Evolutionary conservation across 225 moss, liverwort and hornwort species (phyloP).

Genomic region (Anthoceros angustus): DNA sequence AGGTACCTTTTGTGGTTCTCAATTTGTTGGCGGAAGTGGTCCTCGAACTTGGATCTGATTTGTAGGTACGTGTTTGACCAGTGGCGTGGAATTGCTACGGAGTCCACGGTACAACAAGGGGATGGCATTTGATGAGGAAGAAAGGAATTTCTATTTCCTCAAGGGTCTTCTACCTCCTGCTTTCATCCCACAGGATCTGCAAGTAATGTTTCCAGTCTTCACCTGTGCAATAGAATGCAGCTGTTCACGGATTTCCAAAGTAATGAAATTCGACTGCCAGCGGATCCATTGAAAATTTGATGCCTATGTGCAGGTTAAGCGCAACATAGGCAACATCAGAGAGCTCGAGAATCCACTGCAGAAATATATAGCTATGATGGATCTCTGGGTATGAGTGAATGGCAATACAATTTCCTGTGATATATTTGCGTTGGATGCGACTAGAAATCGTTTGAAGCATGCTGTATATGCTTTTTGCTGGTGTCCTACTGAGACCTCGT

Average conservation of each 20-base stretch:
- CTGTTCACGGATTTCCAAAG: neutral
- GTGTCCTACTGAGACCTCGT: too few relatives aligned
- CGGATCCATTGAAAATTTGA: slow-evolving; percentile 3
- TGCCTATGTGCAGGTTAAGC: slow-evolving; percentile 32
- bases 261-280: neutral
- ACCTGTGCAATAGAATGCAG: neutral
- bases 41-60: neutral
- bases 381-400: slow-evolving; percentile 43
- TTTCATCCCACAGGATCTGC: slow-evolving; percentile 56
- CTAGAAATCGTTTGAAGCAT: too few relatives aligned
- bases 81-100: slow-evolving; percentile 65
- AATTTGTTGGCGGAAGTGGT: neutral
- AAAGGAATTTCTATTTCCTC: slow-evolving; percentile 65
- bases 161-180: slow-evolving; percentile 75
- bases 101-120: slow-evolving; percentile 88
- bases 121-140: slow-evolving; percentile 51
- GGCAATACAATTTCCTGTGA: too few relatives aligned
- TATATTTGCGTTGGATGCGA: too few relatives aligned
- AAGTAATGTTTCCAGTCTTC: slow-evolving; percentile 20
- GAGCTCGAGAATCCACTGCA: slow-evolving; percentile 48
- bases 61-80: slow-evolving; percentile 7
- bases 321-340: slow-evolving; percentile 50
- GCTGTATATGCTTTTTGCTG: too few relatives aligned
- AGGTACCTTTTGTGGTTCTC: slow-evolving; percentile 24
- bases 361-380: slow-evolving; percentile 64